phyloP scores from a whole-genome alignment of 2,329 filamentous ascomycete genomes.

The Beauveria australis region DNA sequence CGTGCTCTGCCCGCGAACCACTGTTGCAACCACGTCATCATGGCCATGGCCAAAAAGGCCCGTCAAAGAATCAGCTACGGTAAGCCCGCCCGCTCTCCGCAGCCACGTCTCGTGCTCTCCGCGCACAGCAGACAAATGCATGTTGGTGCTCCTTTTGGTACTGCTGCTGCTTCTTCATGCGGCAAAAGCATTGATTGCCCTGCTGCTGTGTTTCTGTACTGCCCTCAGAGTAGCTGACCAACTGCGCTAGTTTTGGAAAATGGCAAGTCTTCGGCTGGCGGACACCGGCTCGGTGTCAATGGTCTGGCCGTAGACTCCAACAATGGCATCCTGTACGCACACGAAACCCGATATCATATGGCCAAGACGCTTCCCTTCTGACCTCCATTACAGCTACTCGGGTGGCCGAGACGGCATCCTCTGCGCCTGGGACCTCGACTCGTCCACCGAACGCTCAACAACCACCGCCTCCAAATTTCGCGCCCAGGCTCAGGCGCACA shows the following conservation, averaged over 20 bases:
- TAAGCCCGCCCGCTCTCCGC: slow-evolving; percentile 22
- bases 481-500: slow-evolving; percentile 65
- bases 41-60: slow-evolving; percentile 56
- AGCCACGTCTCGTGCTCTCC: slow-evolving; percentile 9
- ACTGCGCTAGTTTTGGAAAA: slow-evolving; percentile 46
- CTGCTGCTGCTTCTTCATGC: not conserved
- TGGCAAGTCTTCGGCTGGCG: slow-evolving; percentile 54
- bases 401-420: slow-evolving; percentile 91
- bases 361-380: slow-evolving; percentile 7
- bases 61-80: slow-evolving; percentile 65
- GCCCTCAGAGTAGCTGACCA: slow-evolving; percentile 7
- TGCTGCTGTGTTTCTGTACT: not conserved
- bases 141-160: too few species aligned
- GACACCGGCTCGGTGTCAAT: slow-evolving; percentile 91
- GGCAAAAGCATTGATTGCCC: not conserved
- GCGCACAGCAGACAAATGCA: slow-evolving; percentile 9
- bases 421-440: slow-evolving; percentile 87
- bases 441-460: slow-evolving; percentile 28
- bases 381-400: slow-evolving; percentile 61
- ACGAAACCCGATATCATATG: slow-evolving; percentile 13
- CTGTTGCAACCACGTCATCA: slow-evolving; percentile 4
- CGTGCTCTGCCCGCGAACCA: not conserved
- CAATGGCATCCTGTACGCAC: slow-evolving; percentile 74
- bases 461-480: slow-evolving; percentile 49
- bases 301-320: slow-evolving; percentile 79